Base-by-base conservation (phyloP, 768 basidiomycete species). In the Mycena leptocephala region DNA sequence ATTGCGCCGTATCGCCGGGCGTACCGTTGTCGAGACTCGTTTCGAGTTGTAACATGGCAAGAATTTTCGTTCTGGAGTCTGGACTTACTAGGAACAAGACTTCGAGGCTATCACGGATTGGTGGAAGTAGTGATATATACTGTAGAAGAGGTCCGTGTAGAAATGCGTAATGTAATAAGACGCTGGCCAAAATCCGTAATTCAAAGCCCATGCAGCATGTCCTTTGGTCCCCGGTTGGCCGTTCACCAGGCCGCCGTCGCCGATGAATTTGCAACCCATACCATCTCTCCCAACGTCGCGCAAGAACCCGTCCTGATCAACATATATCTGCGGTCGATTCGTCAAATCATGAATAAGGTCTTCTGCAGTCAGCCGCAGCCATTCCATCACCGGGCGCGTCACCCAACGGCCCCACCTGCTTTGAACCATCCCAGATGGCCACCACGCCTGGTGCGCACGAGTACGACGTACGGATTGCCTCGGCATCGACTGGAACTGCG, bases 341-440 rank as follows among this genome's bases (percentile, higher is more conserved):
- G 5, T 14, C 39, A 41, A 46, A 46, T 59, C 46, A 32, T 70
- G 41, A 22, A 16, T 30, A 4, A 70, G 10, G 11, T 59, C 68
- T 24, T 59, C 56, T 32, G 56, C 68, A 59, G 41, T 46, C 56
- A 59, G 26, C 3, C 41, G 39, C 3, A 70, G 20, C 68, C 55
- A 70, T 18, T 70, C 68, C 56, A 59, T 3, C 56, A 59, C 68
- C 2, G 68, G 55, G 1, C n/a, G 55, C 39, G 68, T 70, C 26
- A 59, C 37, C 68, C 68, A 70, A n/a, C 68, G 68, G 11, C 68
- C 68, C 67, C 67, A 18, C 56, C 68, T 8, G 37, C 56, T n/a
- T 70, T 70, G 55, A 59, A 59, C 41, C 68, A 58, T 24, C 39
- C 68, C 11, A 70, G 68, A 70, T 70, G 68, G 3, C 68, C 68